Evolutionary conservation across 2,329 filamentous ascomycete genomes (phyloP), one percentile per base, ranked within the genome.

Genomic region (Hyphodiscus sp.): DNA sequence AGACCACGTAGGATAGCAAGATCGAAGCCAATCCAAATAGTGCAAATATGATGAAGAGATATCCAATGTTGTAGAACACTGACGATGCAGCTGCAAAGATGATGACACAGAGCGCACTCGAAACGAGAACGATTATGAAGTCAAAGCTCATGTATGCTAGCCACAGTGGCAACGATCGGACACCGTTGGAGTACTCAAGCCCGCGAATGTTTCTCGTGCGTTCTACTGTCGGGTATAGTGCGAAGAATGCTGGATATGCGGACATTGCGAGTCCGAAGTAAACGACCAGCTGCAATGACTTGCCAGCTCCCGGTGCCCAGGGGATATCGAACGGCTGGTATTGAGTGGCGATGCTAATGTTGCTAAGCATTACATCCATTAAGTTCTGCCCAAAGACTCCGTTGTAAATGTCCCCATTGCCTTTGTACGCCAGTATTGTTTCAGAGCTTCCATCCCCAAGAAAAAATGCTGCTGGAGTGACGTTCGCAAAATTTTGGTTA

Each of bases 181-280:
- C 90, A 46, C 91, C 91, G 65, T 96, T 96, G 51, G 89, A 95
- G 70, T 95, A 96, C 69, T 96, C 86, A 29, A 96, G 74, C 16
- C 87, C 87, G 49, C 91, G 82, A 20, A 96, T 89, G 59, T 90
- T 87, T 48, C 83, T 76, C 11, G 90, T 74, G 23, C 90, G 80
- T 69, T 96, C 91, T 26, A 87, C 75, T n/a, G 89, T 95, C 0
- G 90, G 89, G 65, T 96, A 96, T 4, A 96, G 74, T 0, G 88
- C 82, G 63, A 96, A 95, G 74, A 96, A 91, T 15, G 86, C 89
- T 0, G 91, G 90, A 63, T 87, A 94, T 1, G 85, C 83, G 7
- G 81, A 78, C 70, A 95, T 83, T 1, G 86, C 88, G 9, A 96
- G 76, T 15, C 86, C 83, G 67, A 94, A 87, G 70, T 96, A 96